Evolutionary conservation across 352 stramenopile genomes (phyloP).

Genomic region (Pelagophyceae sp.): DNA sequence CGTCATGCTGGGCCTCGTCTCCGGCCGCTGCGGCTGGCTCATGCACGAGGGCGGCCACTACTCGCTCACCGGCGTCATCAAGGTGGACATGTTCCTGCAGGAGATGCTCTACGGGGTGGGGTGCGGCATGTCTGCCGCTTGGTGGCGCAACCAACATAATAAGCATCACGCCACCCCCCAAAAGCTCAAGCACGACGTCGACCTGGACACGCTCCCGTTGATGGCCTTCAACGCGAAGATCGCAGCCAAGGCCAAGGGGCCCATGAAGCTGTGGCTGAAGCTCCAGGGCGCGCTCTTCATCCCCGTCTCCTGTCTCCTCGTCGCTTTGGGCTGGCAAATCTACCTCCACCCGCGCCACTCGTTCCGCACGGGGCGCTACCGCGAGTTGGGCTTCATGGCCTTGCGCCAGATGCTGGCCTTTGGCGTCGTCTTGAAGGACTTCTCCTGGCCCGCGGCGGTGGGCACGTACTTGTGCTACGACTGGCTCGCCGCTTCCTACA

Average conservation of each 20-base stretch:
- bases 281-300: constrained; percentile 32
- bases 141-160: constrained; percentile 37
- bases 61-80: constrained; percentile 31
- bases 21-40: constrained; percentile 35
- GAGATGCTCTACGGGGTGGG: constrained; percentile 31
- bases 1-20: constrained; percentile 19
- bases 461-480: constrained; percentile 24
- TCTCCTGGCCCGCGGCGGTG: constrained; percentile 13
- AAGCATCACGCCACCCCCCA: constrained; percentile 37
- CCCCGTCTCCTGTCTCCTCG: constrained; percentile 28
- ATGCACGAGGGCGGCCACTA: constrained; percentile 39
- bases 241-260: constrained; percentile 5
- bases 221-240: constrained; percentile 35
- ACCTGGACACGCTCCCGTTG: constrained; percentile 35
- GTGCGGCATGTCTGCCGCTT: constrained; percentile 29
- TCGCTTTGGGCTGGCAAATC: constrained; percentile 29
- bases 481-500: constrained; percentile 29
- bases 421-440: constrained; percentile 14
- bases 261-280: constrained; percentile 23
- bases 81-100: constrained; percentile 27
- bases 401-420: constrained; percentile 14
- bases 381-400: constrained; percentile 14
- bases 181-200: constrained; percentile 34
- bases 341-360: constrained; percentile 36
- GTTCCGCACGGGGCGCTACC: constrained; percentile 21